Base-by-base conservation (phyloP, 495 filamentous ascomycete species). In the Penicillium pancosmium region DNA sequence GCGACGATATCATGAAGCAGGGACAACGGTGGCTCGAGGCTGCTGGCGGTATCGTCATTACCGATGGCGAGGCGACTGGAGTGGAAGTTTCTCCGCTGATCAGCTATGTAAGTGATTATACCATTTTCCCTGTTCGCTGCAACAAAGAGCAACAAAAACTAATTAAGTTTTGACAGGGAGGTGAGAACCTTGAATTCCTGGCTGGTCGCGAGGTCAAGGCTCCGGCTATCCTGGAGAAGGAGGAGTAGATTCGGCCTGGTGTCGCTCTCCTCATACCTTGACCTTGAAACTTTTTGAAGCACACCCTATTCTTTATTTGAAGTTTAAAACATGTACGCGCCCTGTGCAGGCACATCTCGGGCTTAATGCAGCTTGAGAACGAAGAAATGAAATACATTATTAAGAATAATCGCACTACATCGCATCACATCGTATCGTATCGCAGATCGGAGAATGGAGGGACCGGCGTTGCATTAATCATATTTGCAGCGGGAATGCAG, bases 21-120 rank as follows among this genome's bases (percentile, higher is more conserved):
- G 94, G 94, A 13, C 83, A 83, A 72, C 84, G 88, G 59, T 98
- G 93, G 92, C 73, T 90, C 50, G 77, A 93, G 68, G 85, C 82
- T 41, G 91, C 86, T 16, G 95, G 93, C 43, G 92, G 83, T 34
- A 83, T 79, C 9, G 86, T 98, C 27, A 82, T 87, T 50, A 91
- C 88, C 53, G 89, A 92, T 64, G 82, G 78, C 36, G 74, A 75
- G 16, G 83, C 86, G 11, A 68, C 75, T 53, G 94, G 94, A 19
- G 83, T 99, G 19, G 94, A 99, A 68, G 86, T 99, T 18, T 95
- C 91, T 60, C 95, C 94, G 19, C 76, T 97, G 70, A 88, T 93
- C 68, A 96, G 92, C 83, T 99, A 99, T 69, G 93, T 96, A 86
- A 83, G 92, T 86, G 41, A 44, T 59, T 27, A 44, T 50, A 9